Base-by-base conservation (phyloP, 805 yeast species). In the Candida piceae region DNA sequence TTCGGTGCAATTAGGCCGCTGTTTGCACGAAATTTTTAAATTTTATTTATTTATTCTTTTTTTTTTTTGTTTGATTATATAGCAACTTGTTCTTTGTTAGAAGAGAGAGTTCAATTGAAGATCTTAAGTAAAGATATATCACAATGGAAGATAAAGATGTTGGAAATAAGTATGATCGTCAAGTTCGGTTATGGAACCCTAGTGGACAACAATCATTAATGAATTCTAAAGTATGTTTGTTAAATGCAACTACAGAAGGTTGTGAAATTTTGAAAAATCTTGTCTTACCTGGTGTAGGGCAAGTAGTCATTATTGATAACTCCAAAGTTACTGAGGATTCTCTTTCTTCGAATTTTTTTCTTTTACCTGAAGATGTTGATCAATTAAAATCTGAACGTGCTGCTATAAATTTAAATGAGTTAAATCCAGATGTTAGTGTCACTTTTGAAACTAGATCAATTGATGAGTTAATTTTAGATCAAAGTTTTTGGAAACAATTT, bases 171-270 rank as follows among this genome's bases (percentile, higher is more conserved):
- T 88, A 85, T 54, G 96, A 89, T 58, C 70, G 98, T 26, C 97
- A 90, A 55, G 63, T 90, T 40, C 72, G 97, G 25, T 63, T 90
- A 12, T 90, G 97, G 97, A 88, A 85, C 1, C 51, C 71, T 0
- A 58, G 69, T 9, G 98, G 97, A 3, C 98, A 90, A 52, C 40
- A 57, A 4, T 63, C 67, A 6, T 64, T 90, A 13, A 74, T 74
- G 22, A 50, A 54, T 2, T 65, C 89, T 0, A 77, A 72, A 38
- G 67, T 88, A 3, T 73, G 87, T 38, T 57, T 87, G 3, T 48
- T 87, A 3, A 74, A 76, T 31, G 77, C 78, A 5, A 65, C 76
- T 1, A 51, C 78, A 0, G 65, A 79, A 0, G 76, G 81, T 1
- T 69, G 78, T 3, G 97, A 90, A 57, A 60, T 76, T 3, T 57